These are phyloP conservation scores for Hirsutella rhossiliensis DNA, from an alignment of 2,329 filamentous ascomycete genomes.

Conservation along the genomic window DNA sequence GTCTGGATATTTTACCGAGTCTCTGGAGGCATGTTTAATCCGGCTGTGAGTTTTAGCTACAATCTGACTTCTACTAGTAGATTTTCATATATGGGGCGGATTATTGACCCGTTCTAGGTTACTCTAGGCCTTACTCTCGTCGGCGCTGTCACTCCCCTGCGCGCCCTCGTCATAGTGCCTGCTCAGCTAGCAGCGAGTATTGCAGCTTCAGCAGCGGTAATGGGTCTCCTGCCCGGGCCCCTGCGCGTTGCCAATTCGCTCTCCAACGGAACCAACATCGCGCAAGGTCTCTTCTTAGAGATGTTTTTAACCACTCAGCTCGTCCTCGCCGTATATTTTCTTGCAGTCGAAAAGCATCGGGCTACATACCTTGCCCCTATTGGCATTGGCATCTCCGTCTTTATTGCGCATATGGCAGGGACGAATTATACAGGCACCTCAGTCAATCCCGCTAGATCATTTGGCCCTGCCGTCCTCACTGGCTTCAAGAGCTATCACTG, in stretches of 20 bases:
- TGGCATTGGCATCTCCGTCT: neutral
- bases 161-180: neutral
- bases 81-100: too few relatives aligned
- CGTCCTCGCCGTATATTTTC: neutral
- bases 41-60: neutral
- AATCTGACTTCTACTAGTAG: too few relatives aligned
- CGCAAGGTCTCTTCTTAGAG: neutral
- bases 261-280: neutral
- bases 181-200: neutral
- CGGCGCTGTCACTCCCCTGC: neutral
- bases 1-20: slow-evolving; percentile 42
- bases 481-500: neutral
- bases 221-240: neutral
- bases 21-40: slow-evolving; percentile 33
- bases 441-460: neutral
- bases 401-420: neutral
- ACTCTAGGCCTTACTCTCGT: neutral
- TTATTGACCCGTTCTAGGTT: neutral
- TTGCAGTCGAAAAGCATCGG: neutral
- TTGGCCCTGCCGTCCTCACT: neutral
- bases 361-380: neutral
- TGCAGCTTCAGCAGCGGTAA: neutral
- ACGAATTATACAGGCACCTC: neutral
- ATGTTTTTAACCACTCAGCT: neutral
- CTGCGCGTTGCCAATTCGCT: neutral